phyloP scores from a whole-genome alignment of 179 eudicot species.

The Pouteria campechiana region DNA sequence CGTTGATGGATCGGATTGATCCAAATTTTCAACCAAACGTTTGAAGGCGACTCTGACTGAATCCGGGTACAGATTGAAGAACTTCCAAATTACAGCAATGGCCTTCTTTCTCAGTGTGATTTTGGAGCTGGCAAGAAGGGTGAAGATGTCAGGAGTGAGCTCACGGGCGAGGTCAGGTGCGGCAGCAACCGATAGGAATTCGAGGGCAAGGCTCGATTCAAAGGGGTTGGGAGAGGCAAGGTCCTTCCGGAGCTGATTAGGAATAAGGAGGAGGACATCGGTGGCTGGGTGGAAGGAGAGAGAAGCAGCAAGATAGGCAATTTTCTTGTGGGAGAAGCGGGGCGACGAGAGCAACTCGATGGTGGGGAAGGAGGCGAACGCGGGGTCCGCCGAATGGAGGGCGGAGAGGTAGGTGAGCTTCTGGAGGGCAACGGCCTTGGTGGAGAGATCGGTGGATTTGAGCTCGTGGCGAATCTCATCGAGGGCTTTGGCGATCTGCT shows the following conservation, averaged over 20 bases:
- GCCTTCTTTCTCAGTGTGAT: constrained; percentile 57
- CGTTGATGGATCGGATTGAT: constrained; percentile 33
- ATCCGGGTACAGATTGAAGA: constrained; percentile 63
- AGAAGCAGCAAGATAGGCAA: constrained; percentile 66
- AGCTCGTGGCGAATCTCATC: constrained; percentile 71
- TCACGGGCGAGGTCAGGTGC: constrained; percentile 60
- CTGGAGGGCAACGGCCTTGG: constrained; percentile 65
- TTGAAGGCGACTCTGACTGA: constrained; percentile 82
- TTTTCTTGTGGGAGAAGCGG: constrained; percentile 35
- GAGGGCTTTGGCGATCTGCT: constrained; percentile 54
- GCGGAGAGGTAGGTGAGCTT: constrained; percentile 65
- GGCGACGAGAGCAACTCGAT: constrained; percentile 68
- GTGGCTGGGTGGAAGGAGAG: constrained; percentile 41
- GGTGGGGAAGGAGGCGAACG: constrained; percentile 62
- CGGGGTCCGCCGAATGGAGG: constrained; percentile 34
- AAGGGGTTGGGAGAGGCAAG: constrained; percentile 39
- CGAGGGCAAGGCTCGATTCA: constrained; percentile 60
- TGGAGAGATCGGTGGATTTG: constrained; percentile 62
- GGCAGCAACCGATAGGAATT: constrained; percentile 38
- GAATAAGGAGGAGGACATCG: constrained; percentile 55
- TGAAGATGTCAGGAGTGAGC: constrained; percentile 58
- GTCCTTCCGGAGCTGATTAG: constrained; percentile 82
- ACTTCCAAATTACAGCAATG: constrained; percentile 38
- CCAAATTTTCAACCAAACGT: constrained; percentile 76
- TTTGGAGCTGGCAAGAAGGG: constrained; percentile 36